phyloP scores from a whole-genome alignment of 305 asterid species.

The Plantago coronopus region DNA sequence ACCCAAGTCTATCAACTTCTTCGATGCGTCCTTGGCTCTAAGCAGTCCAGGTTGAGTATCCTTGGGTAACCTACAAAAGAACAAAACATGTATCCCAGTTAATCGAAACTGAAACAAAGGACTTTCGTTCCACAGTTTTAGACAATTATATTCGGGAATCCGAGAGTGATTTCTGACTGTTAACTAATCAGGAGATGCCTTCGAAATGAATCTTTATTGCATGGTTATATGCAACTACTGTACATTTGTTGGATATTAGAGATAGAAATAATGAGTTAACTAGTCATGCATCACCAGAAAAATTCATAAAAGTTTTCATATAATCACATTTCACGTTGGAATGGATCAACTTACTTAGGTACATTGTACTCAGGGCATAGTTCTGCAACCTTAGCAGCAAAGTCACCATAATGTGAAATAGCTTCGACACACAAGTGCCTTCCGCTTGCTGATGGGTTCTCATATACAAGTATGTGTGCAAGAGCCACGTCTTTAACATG shows the following conservation, averaged over 20 bases:
- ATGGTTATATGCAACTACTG: too few relatives aligned
- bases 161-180: too few relatives aligned
- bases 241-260: background rate
- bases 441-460: slow-evolving; percentile 33
- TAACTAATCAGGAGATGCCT: too few relatives aligned
- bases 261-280: background rate
- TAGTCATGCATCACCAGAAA: background rate
- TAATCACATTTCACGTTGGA: background rate
- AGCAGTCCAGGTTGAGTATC: slow-evolving; percentile 43
- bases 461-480: slow-evolving; percentile 37
- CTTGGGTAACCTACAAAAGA: slow-evolving; percentile 49
- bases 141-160: too few relatives aligned
- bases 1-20: slow-evolving; percentile 58
- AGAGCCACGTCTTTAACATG: slow-evolving; percentile 44
- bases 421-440: slow-evolving; percentile 44
- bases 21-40: slow-evolving; percentile 42
- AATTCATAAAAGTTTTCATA: too few relatives aligned
- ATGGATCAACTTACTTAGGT: slow-evolving; percentile 25
- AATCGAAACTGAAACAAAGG: too few relatives aligned
- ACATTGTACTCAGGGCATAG: slow-evolving; percentile 34
- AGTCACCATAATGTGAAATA: slow-evolving; percentile 31
- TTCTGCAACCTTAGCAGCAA: slow-evolving; percentile 34
- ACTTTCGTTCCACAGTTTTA: background rate
- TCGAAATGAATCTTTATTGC: too few relatives aligned
- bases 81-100: slow-evolving; percentile 6